Base-by-base conservation (phyloP, 805 yeast species). In the Nematodospora valgi region DNA sequence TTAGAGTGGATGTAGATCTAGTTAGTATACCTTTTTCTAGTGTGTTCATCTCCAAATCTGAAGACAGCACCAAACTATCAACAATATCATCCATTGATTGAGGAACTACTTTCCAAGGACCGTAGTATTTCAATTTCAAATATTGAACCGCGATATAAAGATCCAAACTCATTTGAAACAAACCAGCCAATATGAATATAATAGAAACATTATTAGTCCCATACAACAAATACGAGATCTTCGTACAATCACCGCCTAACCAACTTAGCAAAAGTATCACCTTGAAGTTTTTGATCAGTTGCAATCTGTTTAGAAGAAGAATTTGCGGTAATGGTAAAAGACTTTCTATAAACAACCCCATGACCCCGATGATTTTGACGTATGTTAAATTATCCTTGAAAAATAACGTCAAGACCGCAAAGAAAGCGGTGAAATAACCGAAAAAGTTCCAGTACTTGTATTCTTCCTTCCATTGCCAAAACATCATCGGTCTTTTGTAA, bases 381-480 rank as follows among this genome's bases (percentile, higher is more conserved):
- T 68, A 79, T 5, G 46, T 27, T n/a, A 50, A 46, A 35, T 40
- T 58, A 2, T 57, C 39, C 12, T 55, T 58, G 30, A 78, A 56
- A 1, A 70, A 19, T 2, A 62, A 32, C 4, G 82, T 76, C 12
- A 68, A 37, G 4, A 63, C 43, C 2, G 66, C 54, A 35, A 75
- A 69, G 9, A 60, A 33, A 3, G 56, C 51, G 3, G 72, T 44
- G 45, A 80, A 81, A 5, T 59, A 49, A 0, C 57, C 50, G 6
- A 87, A 48, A 51, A 84, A 86, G 45, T 61, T 64, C 88, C 87
- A 84, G 56, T 75, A 85, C 24, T 54, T 60, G 6, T 37, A 48
- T 39, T 74, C 75, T 4, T 74, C 68, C 45, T 71, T 67, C 96
- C 96, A 88, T 57, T 86, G 95, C 96, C 96, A 88, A 51, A 88